Conservation (phyloP, 1,284 basidiomycete genomes). For the Trametes polyzona region DNA sequence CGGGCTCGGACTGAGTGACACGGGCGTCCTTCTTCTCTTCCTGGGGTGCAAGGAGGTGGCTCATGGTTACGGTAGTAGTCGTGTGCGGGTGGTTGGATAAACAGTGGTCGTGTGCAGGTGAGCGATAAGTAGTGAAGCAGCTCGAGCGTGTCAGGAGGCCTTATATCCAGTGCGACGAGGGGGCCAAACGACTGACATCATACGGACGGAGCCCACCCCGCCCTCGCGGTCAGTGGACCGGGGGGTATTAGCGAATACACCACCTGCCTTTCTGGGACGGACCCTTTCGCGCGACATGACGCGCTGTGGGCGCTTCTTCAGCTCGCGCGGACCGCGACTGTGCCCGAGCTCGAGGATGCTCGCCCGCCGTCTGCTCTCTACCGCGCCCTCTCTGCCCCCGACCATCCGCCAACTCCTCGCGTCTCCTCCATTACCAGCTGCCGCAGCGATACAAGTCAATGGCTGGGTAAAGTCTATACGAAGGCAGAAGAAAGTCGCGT, state of each 20-base stretch:
- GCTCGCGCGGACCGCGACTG: conserved; percentile 12
- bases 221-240: neutral
- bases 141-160: neutral
- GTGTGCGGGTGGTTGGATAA: too few species aligned
- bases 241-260: conserved; percentile 5
- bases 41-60: conserved; percentile 23
- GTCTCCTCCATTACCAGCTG: conserved; percentile 16
- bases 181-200: conserved; percentile 14
- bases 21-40: conserved; percentile 23
- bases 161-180: neutral
- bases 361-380: conserved; percentile 32
- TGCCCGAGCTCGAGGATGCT: conserved; percentile 29
- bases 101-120: neutral
- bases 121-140: neutral
- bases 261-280: conserved; percentile 20
- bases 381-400: conserved; percentile 42
- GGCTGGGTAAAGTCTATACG: conserved; percentile 89
- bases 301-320: conserved; percentile 4
- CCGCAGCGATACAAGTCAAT: conserved; percentile 46
- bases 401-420: conserved; percentile 63
- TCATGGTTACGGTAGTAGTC: too few species aligned
- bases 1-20: conserved; percentile 13
- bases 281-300: conserved; percentile 11
- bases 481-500: conserved; percentile 85
- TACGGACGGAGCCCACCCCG: conserved; percentile 1